Base-by-base conservation (phyloP, 106 monocot genomes). In the Phalaenopsis equestris region DNA sequence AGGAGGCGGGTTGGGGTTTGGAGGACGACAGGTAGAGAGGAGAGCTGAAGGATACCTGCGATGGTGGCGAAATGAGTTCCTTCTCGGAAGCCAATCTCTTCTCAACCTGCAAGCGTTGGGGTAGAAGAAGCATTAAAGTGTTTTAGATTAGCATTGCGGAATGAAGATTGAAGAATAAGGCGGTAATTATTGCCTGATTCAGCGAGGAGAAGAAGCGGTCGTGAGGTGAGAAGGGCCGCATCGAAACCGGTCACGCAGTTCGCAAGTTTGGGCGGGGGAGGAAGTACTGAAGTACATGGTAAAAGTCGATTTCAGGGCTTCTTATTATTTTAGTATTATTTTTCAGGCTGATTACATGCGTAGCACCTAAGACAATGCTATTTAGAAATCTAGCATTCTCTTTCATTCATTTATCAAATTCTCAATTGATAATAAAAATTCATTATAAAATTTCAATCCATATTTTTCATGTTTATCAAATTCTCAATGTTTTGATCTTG, bases 21-120 rank as follows among this genome's bases (percentile, higher is more conserved):
- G 4, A 4, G 57, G 77, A 39, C 30, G 30, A 30, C 30, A 38
- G 41, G 75, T 56, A 67, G 67, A 86, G 42, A 41, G 84, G 80
- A 1, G 84, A 75, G 46, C 46, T n/a, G 6, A 70, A 70, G 70
- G 70, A 70, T 70, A 39, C 14, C 11, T 37, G 38, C 2, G 70
- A 38, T 11, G 38, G 23, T 37, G 39, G 39, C 2, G 39, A 21
- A 70, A 39, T 70, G 70, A 39, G 5, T 70, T 70, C 70, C 15
- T 70, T 70, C 70, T 70, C 70, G 3, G 70, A 38, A 39, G 38
- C 39, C 70, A 70, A 16, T 70, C 70, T 70, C 70, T 39, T 70
- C 70, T 70, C 70, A 39, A 70, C 70, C 70, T 70, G 70, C 38
- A 38, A 39, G 70, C 12, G 2, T 23, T 61, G 2, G n/a, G 5